Percentiles rank a stretch among this genome's conserved stretches.
phyloP scores from a whole-genome alignment of 2,329 filamentous ascomycete genomes.

The Diplocarpon rosae region DNA sequence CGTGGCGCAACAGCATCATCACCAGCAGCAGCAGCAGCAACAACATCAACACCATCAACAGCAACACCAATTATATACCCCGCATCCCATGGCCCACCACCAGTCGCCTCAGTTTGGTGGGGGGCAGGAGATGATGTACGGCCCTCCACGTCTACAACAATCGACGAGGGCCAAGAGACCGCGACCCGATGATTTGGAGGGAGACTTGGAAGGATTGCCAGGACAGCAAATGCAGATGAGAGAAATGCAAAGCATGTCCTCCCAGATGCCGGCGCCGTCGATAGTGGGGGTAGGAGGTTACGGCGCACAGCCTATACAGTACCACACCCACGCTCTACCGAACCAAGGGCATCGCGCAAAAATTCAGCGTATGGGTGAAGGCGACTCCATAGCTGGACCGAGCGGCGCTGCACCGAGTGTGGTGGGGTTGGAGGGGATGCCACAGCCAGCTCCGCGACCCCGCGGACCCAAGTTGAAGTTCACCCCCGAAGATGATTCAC shows the following conservation, averaged over 20 bases:
- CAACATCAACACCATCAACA: slow-evolving; percentile 34
- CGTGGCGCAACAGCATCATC: slow-evolving; percentile 43
- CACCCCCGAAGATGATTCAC: slow-evolving; percentile 79
- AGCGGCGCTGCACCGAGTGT: slow-evolving; percentile 60
- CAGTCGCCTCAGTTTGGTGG: slow-evolving; percentile 36
- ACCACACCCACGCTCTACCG: slow-evolving; percentile 70
- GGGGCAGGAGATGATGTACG: slow-evolving; percentile 41
- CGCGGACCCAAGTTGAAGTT: slow-evolving; percentile 89
- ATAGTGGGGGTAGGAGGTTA: slow-evolving; percentile 31
- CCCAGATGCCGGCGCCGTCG: slow-evolving; percentile 45
- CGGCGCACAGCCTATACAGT: slow-evolving; percentile 28
- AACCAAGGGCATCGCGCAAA: slow-evolving; percentile 61
- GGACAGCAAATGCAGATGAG: slow-evolving; percentile 29
- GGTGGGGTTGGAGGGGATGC: slow-evolving; percentile 81
- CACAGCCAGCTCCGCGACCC: slow-evolving; percentile 66
- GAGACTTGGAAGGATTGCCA: slow-evolving; percentile 36
- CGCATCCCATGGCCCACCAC: slow-evolving; percentile 42
- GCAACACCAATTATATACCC: slow-evolving; percentile 42
- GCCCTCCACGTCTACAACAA: slow-evolving; percentile 26
- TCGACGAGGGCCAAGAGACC: slow-evolving; percentile 36
- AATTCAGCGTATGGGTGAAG: slow-evolving; percentile 50
- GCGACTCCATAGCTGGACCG: slow-evolving; percentile 33
- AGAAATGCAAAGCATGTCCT: slow-evolving; percentile 33
- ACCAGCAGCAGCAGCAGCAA: slow-evolving; percentile 27
- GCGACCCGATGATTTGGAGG: slow-evolving; percentile 45